Evolutionary conservation across 1,284 basidiomycete genomes (phyloP).

Genomic region (Farysia itapuensis): DNA sequence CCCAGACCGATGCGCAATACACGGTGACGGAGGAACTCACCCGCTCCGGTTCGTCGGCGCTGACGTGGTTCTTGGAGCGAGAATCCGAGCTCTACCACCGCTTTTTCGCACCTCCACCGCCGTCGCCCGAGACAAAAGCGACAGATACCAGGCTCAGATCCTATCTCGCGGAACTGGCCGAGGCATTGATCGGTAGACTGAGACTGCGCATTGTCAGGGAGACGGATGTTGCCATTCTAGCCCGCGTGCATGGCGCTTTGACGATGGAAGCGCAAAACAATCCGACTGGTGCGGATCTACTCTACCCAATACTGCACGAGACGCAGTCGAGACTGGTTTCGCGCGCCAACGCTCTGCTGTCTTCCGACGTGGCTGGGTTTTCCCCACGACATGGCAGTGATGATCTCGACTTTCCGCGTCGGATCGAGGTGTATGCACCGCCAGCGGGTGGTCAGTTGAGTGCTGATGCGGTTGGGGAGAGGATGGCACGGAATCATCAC

Average conservation of each 20-base stretch:
- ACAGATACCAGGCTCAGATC: slow-evolving; percentile 3
- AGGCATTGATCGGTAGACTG: slow-evolving; percentile 8
- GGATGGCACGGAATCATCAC: slow-evolving; percentile 4
- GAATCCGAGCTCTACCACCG: slow-evolving; percentile 18
- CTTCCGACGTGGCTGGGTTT: slow-evolving; percentile 20
- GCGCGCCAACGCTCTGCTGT: slow-evolving; percentile 15
- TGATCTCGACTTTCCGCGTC: slow-evolving; percentile 28
- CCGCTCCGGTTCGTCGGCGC: slow-evolving; percentile 1
- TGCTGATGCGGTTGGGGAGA: neutral
- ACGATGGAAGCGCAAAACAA: slow-evolving; percentile 1
- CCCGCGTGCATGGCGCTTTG: slow-evolving; percentile 3
- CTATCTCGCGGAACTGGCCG: slow-evolving; percentile 16
- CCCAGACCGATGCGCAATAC: neutral
- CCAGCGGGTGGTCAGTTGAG: neutral
- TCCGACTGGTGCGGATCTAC: neutral
- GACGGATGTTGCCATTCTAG: slow-evolving; percentile 10
- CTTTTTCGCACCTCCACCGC: slow-evolving; percentile 6
- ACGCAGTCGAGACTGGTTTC: slow-evolving; percentile 12
- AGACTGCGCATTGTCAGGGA: slow-evolving; percentile 15
- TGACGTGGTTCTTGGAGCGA: slow-evolving; percentile 6
- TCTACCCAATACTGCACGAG: slow-evolving; percentile 19
- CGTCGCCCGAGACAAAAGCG: neutral
- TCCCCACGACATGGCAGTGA: slow-evolving; percentile 12
- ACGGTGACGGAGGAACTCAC: slow-evolving; percentile 3
- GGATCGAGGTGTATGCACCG: slow-evolving; percentile 8